Evolutionary conservation across 257 asterid species (phyloP), one percentile per base, ranked within the genome.

Genomic region (Gynochthodes officinalis): DNA sequence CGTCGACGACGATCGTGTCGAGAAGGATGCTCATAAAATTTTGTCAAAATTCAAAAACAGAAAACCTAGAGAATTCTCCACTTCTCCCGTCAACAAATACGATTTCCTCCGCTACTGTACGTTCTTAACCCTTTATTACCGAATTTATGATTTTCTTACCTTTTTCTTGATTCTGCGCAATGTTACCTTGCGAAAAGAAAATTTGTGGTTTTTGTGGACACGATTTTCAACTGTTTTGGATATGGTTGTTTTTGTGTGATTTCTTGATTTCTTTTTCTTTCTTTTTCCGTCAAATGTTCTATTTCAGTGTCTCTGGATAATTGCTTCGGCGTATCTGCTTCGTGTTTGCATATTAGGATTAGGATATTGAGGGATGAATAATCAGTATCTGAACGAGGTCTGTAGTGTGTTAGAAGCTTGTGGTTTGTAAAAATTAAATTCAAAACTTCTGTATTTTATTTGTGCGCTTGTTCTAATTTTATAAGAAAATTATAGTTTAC

Each of bases 71-170:
- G 8, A 44, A 49, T 76, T 75, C 64, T 33, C 79, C 72, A 14
- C 60, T 40, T 75, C 77, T 53, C 72, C 83, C 9, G 4, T 86
- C 28, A 81, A 82, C 60, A 90, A 93, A 70, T 90, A 87, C 84
- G 12, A 9, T 42, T 90, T 87, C 65, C 93, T 90, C 16, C 25
- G 25, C 37, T 42, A 0, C 67, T 84, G 98, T 93, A 86, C 81
- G 95, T 84, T 66, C 58, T 66, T 33, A 4, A 5, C 49, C 23
- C 75, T 39, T 63, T 67, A 7, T 23, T 46, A 11, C 64, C 14
- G 15, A 35, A 43, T 43, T 27, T 13, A 15, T 14, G 18, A 46
- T 32, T 53, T 39, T 53, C 23, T 23, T 21, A 42, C 23, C n/a
- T n/a, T n/a, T n/a, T n/a, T n/a, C n/a, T n/a, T n/a, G n/a, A n/a